A percentile compares a stretch with the other conserved stretches of the same genome.
These are phyloP conservation scores for Fusarium concolor DNA, from an alignment of 2,329 filamentous ascomycete species.

Conservation along the genomic window DNA sequence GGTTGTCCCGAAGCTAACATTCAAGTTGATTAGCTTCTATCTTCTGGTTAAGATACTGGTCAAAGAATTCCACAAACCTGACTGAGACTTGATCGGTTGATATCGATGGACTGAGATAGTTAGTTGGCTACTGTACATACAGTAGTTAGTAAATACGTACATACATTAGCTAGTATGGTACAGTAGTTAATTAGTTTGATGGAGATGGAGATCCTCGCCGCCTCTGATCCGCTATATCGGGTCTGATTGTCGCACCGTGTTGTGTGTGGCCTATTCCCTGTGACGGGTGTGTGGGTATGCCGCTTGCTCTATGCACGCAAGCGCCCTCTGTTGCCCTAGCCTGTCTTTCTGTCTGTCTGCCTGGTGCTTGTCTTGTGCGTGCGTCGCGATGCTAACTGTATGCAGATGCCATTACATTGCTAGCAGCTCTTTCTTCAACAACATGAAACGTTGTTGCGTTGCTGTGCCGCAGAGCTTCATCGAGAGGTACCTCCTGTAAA, in stretches of 20 bases:
- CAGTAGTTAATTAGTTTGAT: background rate
- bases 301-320: slow-evolving; percentile 21
- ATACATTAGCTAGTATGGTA: no score
- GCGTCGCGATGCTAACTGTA: slow-evolving; percentile 37
- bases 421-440: slow-evolving; percentile 35
- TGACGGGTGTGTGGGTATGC: slow-evolving; percentile 33
- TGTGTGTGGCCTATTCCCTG: slow-evolving; percentile 29
- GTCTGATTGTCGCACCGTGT: slow-evolving; percentile 46
- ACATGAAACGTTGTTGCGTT: slow-evolving; percentile 35
- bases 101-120: slow-evolving; percentile 1
- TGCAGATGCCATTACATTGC: slow-evolving; percentile 36
- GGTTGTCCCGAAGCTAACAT: background rate
- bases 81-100: background rate
- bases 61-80: background rate
- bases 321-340: slow-evolving; percentile 21
- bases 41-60: background rate
- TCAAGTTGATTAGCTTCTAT: background rate
- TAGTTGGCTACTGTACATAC: background rate
- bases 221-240: slow-evolving; percentile 42
- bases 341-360: slow-evolving; percentile 4
- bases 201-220: slow-evolving; percentile 22
- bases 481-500: background rate
- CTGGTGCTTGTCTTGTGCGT: slow-evolving; percentile 23
- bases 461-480: slow-evolving; percentile 24
- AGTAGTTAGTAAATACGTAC: background rate